Evolutionary conservation across 164 flowering plant species (phyloP), one percentile per base, ranked within the genome.

Genomic region (Houttuynia cordata): DNA sequence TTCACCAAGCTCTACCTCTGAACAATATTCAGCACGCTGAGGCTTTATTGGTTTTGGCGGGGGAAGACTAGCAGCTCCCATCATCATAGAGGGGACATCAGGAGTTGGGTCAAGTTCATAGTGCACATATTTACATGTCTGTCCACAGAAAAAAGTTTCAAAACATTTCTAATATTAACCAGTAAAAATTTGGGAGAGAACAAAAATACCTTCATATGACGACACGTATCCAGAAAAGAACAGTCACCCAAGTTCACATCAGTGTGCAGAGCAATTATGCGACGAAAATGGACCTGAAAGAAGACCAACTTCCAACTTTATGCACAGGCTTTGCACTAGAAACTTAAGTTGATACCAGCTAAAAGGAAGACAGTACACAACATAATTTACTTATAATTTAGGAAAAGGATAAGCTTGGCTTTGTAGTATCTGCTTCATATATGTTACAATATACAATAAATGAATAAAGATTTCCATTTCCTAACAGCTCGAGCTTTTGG

Each of bases 101-200:
- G 80, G 88, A 15, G 83, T 79, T 58, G 91, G 79, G 73, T 94
- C 99, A 55, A 88, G 88, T 79, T 94, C 99, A 66, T 94, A 94
- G 64, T 94, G 99, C 39, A 94, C 96, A 71, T 90, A 93, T 76
- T 93, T 94, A 86, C 99, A 94, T 6, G 99, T 86, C 97, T 89
- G 76, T 40, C 24, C 62, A 67, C 57, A 8, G 58, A 67, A 2
- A 63, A 63, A 23, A 56, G 9, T 19, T 59, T 57, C 41, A n/a
- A 53, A 14, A 20, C 34, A 34, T 5, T 25, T 24, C 24, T 30
- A 53, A 51, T 25, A 60, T 45, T 24, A 51, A 58, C 13, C 53
- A 10, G 23, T 18, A 10, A 24, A 39, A 5, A 58, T 0, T 37
- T 34, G 15, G 42, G 25, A n/a, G 17, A 55, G 42, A 56, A 30